Percentiles rank a stretch among this genome's conserved stretches.
Conservation (phyloP, 305 asterid genomes). For the Fraxinus baroniana region DNA sequence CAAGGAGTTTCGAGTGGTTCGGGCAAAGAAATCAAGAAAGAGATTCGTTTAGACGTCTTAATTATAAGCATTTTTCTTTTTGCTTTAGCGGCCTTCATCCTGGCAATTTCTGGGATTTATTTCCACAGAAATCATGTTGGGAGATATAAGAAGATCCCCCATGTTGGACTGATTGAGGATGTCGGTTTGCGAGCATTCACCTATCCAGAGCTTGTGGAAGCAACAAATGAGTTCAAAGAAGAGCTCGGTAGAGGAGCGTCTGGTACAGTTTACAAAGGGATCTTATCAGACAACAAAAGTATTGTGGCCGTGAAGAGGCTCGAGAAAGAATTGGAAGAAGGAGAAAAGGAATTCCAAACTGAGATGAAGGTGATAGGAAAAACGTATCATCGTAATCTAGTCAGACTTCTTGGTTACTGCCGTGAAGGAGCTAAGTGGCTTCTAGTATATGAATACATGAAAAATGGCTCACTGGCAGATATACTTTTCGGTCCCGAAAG, state of each 20-base stretch:
- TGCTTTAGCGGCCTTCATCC: neutral
- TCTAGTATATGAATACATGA: slow-evolving; percentile 44
- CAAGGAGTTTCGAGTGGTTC: neutral
- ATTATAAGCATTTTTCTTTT: neutral
- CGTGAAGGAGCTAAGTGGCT: slow-evolving; percentile 37
- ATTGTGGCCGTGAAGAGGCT: slow-evolving; percentile 37
- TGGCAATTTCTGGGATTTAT: neutral
- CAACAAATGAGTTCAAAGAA: neutral
- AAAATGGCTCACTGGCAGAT: slow-evolving; percentile 36
- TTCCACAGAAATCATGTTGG: neutral
- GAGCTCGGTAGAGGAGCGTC: slow-evolving; percentile 38
- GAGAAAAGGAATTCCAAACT: slow-evolving; percentile 35
- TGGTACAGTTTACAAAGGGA: slow-evolving; percentile 30
- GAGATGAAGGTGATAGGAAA: slow-evolving; percentile 38
- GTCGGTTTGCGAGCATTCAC: slow-evolving; percentile 31
- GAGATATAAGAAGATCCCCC: slow-evolving; percentile 23
- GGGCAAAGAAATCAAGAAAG: neutral
- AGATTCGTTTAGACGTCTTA: neutral
- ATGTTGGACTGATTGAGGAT: slow-evolving; percentile 21
- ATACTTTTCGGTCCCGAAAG: slow-evolving; percentile 15
- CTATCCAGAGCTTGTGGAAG: slow-evolving; percentile 25
- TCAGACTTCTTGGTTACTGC: slow-evolving; percentile 39
- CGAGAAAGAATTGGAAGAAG: slow-evolving; percentile 27
- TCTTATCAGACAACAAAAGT: neutral
- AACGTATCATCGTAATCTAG: slow-evolving; percentile 40